phyloP scores from a whole-genome alignment of 352 stramenopile genomes.

The Pythium grandisporangium region DNA sequence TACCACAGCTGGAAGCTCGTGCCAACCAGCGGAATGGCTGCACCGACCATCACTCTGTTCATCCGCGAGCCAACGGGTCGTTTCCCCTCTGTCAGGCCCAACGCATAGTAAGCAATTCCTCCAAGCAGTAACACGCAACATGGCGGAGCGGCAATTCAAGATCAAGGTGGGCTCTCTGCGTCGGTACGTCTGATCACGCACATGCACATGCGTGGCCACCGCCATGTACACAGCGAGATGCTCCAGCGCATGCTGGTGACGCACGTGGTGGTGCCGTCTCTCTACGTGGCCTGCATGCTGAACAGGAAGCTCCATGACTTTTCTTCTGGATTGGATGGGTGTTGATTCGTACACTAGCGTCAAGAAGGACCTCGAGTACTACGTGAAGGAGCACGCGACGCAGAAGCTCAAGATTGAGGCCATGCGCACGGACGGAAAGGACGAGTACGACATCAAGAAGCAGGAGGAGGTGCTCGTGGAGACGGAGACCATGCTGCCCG shows the following conservation, averaged over 20 bases:
- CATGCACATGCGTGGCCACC: neutral
- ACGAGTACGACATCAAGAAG: slow-evolving; percentile 75
- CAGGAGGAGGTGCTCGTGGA: slow-evolving; percentile 75
- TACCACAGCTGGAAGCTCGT: too few relatives aligned
- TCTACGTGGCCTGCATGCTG: too few relatives aligned
- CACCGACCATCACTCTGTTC: too few relatives aligned
- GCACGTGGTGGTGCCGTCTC: too few relatives aligned
- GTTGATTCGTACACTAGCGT: slow-evolving; percentile 17
- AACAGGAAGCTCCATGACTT: too few relatives aligned
- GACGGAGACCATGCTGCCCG: slow-evolving; percentile 74
- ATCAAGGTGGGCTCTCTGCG: slow-evolving; percentile 78
- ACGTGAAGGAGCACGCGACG: slow-evolving; percentile 55
- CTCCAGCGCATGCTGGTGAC: too few relatives aligned
- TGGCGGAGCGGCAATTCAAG: slow-evolving; percentile 68
- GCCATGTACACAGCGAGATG: too few relatives aligned
- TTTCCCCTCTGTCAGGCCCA: too few relatives aligned
- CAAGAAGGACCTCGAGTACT: slow-evolving; percentile 82
- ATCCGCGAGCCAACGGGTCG: too few relatives aligned
- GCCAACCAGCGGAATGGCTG: too few relatives aligned
- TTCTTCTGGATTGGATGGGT: neutral
- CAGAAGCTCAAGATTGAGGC: slow-evolving; percentile 50
- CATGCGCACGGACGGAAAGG: slow-evolving; percentile 44
- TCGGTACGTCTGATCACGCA: slow-evolving; percentile 15
- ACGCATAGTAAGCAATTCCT: too few relatives aligned
- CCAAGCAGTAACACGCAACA: too few relatives aligned